These are phyloP conservation scores for Fusarium chuoi DNA, from an alignment of 2,329 filamentous ascomycete genomes.

Conservation along the genomic window DNA sequence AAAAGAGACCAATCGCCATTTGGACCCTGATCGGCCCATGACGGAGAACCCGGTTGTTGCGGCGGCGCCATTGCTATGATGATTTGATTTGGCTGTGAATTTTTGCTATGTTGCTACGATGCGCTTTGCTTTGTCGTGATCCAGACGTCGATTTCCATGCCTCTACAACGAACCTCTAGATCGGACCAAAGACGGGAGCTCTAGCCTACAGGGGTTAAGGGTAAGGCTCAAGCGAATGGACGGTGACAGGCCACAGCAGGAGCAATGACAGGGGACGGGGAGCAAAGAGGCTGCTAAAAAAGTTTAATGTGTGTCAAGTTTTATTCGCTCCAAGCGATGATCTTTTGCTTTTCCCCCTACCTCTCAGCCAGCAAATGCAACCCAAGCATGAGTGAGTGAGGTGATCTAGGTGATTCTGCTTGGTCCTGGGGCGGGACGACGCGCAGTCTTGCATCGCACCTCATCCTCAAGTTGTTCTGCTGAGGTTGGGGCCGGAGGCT, in stretches of 20 bases:
- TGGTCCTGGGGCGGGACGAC: slow-evolving; percentile 10
- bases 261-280: neutral
- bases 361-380: slow-evolving; percentile 4
- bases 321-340: neutral
- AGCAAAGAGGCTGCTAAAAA: neutral
- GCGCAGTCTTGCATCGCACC: neutral
- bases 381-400: neutral
- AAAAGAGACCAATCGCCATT: neutral
- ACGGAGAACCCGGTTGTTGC: slow-evolving; percentile 7
- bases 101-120: neutral
- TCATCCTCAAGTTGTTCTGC: neutral
- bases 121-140: slow-evolving; percentile 3
- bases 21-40: slow-evolving; percentile 22
- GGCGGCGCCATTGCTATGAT: slow-evolving; percentile 3
- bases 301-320: neutral
- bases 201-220: slow-evolving; percentile 34
- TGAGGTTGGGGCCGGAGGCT: neutral
- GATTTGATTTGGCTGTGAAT: slow-evolving; percentile 1
- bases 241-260: neutral
- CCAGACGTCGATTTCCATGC: slow-evolving; percentile 38
- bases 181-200: slow-evolving; percentile 42
- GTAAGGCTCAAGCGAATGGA: slow-evolving; percentile 10
- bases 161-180: slow-evolving; percentile 34
- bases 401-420: neutral
- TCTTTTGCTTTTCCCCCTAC: neutral